These are phyloP conservation scores for Neoarthrinium moseri DNA, from an alignment of 2,329 filamentous ascomycete species.

Conservation along the genomic window DNA sequence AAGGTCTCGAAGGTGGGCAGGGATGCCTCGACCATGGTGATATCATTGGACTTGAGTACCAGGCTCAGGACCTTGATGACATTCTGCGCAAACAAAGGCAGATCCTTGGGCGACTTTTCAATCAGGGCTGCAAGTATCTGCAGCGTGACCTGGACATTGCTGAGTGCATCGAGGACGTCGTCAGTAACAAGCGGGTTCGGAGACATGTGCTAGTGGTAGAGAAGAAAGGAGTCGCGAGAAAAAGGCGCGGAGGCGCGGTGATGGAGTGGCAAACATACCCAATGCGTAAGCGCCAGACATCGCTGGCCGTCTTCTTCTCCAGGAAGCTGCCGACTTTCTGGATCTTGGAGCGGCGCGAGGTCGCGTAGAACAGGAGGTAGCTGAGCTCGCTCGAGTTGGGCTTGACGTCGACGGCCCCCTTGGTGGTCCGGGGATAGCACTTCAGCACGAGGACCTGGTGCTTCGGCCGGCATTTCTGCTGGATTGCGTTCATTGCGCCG, in stretches of 20 bases:
- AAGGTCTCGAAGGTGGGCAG: conserved; percentile 84
- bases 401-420: conserved; percentile 88
- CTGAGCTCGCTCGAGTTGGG: conserved; percentile 96
- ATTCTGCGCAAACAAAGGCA: conserved; percentile 82
- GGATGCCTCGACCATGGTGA: conserved; percentile 90
- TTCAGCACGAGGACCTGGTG: conserved; percentile 95
- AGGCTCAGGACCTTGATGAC: conserved; percentile 82
- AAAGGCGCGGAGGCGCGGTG: background rate
- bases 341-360: conserved; percentile 89
- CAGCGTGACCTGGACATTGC: conserved; percentile 91
- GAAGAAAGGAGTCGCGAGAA: conserved; percentile 3
- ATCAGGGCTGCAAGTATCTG: conserved; percentile 89
- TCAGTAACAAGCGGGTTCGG: background rate
- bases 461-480: conserved; percentile 79
- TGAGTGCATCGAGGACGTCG: conserved; percentile 32
- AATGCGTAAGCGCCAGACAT: conserved; percentile 85
- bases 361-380: conserved; percentile 95
- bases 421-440: conserved; percentile 91
- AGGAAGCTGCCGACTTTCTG: conserved; percentile 94
- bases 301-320: conserved; percentile 88
- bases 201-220: conserved; percentile 6
- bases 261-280: conserved; percentile 57
- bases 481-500: conserved; percentile 60
- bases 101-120: conserved; percentile 87
- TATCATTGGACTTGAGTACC: conserved; percentile 81